Conservation (phyloP, 2,329 filamentous ascomycete species). For the Botryotinia convoluta region DNA sequence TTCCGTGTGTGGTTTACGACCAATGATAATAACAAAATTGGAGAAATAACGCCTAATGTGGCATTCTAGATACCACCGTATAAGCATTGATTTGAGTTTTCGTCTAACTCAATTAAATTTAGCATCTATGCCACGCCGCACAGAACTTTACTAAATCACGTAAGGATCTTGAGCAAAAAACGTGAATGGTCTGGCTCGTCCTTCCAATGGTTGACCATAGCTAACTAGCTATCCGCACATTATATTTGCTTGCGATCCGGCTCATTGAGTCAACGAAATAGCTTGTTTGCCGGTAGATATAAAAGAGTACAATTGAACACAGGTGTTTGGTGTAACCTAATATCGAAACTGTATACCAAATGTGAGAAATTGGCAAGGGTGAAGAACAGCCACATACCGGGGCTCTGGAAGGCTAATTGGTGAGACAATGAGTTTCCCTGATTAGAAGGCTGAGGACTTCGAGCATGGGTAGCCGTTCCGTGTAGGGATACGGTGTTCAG, state of each 20-base stretch:
- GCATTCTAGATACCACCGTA: conserved; percentile 5
- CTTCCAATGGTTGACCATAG: background rate
- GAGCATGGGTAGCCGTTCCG: conserved; percentile 7
- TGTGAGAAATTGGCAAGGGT: background rate
- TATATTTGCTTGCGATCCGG: background rate
- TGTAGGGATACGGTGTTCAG: conserved; percentile 1
- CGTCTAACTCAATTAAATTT: background rate
- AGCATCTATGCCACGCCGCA: background rate
- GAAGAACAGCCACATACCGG: background rate
- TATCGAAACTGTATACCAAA: background rate
- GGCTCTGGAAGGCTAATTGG: conserved; percentile 11
- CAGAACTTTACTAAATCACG: background rate
- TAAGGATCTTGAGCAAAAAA: background rate
- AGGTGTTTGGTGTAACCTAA: background rate
- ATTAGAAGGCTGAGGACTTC: background rate
- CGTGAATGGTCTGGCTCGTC: background rate
- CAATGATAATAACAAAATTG: background rate
- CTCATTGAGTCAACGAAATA: background rate
- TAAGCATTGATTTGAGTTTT: background rate
- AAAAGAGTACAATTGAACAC: background rate
- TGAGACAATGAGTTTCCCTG: background rate
- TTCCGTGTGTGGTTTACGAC: background rate
- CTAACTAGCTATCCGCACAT: background rate
- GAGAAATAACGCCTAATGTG: background rate
- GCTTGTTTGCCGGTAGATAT: background rate